Evolutionary conservation across 2,329 filamentous ascomycete genomes (phyloP).

Genomic region (Pseudogymnoascus verrucosus): DNA sequence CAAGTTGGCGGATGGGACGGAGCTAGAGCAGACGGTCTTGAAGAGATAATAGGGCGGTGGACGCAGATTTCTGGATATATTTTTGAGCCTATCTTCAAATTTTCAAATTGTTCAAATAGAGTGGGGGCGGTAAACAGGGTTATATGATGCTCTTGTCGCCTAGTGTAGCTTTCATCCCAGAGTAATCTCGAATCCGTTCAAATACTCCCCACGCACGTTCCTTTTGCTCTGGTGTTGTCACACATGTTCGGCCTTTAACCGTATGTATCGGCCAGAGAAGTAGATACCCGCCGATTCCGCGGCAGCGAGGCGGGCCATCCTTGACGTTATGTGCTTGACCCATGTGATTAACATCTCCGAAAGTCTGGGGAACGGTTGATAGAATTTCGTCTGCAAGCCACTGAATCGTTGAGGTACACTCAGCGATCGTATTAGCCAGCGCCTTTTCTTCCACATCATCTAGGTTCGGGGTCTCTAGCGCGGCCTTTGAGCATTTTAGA

Average conservation of each 20-base stretch:
- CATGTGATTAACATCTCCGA: slow-evolving; percentile 30
- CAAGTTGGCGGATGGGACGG: slow-evolving; percentile 29
- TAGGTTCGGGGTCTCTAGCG: slow-evolving; percentile 11
- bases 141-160: slow-evolving; percentile 22
- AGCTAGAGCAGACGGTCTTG: slow-evolving; percentile 25
- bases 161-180: slow-evolving; percentile 31
- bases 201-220: slow-evolving; percentile 24
- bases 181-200: slow-evolving; percentile 33
- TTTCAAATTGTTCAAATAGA: background rate
- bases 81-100: background rate
- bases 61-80: background rate
- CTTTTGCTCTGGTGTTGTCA: slow-evolving; percentile 26
- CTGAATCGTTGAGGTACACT: slow-evolving; percentile 23
- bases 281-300: slow-evolving; percentile 31
- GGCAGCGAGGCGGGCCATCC: slow-evolving; percentile 21
- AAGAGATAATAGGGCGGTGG: slow-evolving; percentile 9
- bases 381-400: slow-evolving; percentile 29
- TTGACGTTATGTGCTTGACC: slow-evolving; percentile 16
- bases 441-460: slow-evolving; percentile 1
- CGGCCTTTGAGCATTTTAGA: slow-evolving; percentile 24
- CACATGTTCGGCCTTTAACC: slow-evolving; percentile 23
- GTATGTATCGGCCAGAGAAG: slow-evolving; percentile 34
- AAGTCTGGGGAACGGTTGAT: slow-evolving; percentile 31
- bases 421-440: slow-evolving; percentile 13
- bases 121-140: background rate